Conservation (phyloP, 345 rosid genomes). For the Salix arbutifolia region DNA sequence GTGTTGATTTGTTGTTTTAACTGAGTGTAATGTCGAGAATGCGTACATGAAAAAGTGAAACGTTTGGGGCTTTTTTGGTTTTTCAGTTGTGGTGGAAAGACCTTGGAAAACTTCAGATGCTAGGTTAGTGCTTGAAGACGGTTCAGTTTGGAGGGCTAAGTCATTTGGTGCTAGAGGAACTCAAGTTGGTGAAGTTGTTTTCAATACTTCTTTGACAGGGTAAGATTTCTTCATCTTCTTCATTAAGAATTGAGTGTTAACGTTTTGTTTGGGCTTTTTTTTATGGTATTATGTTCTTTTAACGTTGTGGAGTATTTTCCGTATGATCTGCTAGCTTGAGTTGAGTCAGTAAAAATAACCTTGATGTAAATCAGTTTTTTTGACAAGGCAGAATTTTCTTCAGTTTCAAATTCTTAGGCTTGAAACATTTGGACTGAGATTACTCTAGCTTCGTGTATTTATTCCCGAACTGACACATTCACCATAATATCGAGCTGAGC, state of each 20-base stretch:
- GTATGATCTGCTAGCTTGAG: not conserved
- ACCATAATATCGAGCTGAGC: not conserved
- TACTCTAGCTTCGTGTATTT: not conserved
- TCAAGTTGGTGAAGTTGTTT: constrained; percentile 91
- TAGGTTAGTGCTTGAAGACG: constrained; percentile 88
- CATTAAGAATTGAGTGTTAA: not conserved
- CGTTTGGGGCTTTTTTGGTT: not conserved
- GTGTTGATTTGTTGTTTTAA: not conserved
- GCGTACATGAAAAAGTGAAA: not conserved
- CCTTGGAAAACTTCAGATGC: constrained; percentile 86
- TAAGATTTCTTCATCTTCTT: constrained; percentile 13
- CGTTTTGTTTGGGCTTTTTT: not conserved
- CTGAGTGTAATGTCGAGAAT: not conserved
- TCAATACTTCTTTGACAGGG: constrained; percentile 96
- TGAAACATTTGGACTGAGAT: not conserved
- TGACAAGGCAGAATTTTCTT: not conserved
- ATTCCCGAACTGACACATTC: not conserved
- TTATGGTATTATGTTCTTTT: not conserved
- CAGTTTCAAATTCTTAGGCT: not conserved
- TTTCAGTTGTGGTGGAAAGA: constrained; percentile 52
- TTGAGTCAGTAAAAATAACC: not conserved
- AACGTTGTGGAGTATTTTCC: not conserved
- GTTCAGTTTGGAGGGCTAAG: constrained; percentile 92
- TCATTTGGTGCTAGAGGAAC: constrained; percentile 94
- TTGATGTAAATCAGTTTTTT: not conserved